Percentiles rank a stretch among this genome's conserved stretches.
These are phyloP conservation scores for Earliella scabrosa DNA, from an alignment of 1,284 basidiomycete genomes.

Conservation along the genomic window DNA sequence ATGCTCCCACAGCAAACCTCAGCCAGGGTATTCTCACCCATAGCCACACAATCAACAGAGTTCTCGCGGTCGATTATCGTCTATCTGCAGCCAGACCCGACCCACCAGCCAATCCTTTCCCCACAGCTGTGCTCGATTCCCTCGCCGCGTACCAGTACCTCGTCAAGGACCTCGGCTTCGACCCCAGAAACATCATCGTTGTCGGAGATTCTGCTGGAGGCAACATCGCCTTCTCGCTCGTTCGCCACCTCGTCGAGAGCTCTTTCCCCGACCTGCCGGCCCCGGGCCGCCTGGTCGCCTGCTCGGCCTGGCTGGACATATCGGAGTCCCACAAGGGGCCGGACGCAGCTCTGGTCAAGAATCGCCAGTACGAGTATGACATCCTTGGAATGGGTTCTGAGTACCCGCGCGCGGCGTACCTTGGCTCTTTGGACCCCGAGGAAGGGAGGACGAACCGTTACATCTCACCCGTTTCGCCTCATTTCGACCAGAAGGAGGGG, in stretches of 20 bases:
- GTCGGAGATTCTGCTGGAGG: conserved; percentile 77
- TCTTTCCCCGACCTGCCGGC: conserved; percentile 20
- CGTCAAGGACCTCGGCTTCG: conserved; percentile 39
- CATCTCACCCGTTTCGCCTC: conserved; percentile 40
- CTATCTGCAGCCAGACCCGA: conserved; percentile 29
- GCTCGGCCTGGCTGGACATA: conserved; percentile 47
- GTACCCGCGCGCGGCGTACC: conserved; percentile 23
- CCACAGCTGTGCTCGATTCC: conserved; percentile 48
- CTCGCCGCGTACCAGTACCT: conserved; percentile 45
- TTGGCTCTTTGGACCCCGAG: conserved; percentile 30
- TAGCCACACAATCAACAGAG: conserved; percentile 25
- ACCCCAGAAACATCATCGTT: conserved; percentile 52
- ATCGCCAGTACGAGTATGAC: conserved; percentile 19
- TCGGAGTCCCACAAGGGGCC: conserved; percentile 24
- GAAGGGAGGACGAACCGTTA: conserved; percentile 22
- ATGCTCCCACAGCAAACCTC: conserved; percentile 12
- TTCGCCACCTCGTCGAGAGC: conserved; percentile 43
- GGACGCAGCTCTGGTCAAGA: conserved; percentile 21
- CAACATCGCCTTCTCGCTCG: conserved; percentile 66
- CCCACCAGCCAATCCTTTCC: conserved; percentile 39
- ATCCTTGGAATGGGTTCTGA: conserved; percentile 12
- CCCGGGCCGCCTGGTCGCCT: conserved; percentile 42
- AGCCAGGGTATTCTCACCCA: conserved; percentile 28
- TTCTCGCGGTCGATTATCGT: conserved; percentile 40
- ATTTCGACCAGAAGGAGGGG: conserved; percentile 28